Evolutionary conservation across 371 early-diverging fungal species (phyloP), one percentile per base, ranked within the genome.

Genomic region (Mortierella sp.): DNA sequence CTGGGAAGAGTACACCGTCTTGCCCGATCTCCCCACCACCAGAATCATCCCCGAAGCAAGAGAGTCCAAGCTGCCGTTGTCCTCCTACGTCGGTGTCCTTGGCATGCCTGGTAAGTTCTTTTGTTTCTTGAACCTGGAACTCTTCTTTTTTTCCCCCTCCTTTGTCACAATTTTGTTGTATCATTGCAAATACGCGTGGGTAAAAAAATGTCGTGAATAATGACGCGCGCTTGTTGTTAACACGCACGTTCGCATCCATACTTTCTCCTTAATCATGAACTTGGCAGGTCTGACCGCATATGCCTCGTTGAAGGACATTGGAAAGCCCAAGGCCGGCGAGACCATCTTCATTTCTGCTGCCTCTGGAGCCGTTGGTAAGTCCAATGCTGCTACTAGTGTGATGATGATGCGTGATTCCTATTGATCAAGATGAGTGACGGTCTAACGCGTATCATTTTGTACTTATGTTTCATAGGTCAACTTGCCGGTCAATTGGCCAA

Each of bases 401-500:
- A 4, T n/a, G 21, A 70, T 43, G 10, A 85, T 6, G n/a, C 56
- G 56, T 55, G 56, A n/a, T 11, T 27, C 27, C 27, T 55, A n/a
- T n/a, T n/a, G 27, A 24, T 55, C 56, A 7, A 16, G 10, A 24
- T 27, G 48, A 54, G 4, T 55, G 56, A 55, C 56, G 79, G 27
- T 89, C 89, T 44, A 90, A 91, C 38, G 12, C 46, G 21, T 56
- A n/a, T 24, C 3, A 2, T 21, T 51, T 38, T 68, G 43, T 41
- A 1, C 11, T 70, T 38, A 51, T 2, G 48, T 14, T 29, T 16
- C 14, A 44, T 72, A 65, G 78, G 83, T 29, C 94, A 93, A 72
- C 90, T 91, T 51, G 93, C 92, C n/a, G 92, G 92, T 29, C 94
- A 95, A 84, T 87, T 95, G 44, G 92, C 91, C 71, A 94, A 94